phyloP scores from a whole-genome alignment of 164 flowering plant species.

The Piper longum region DNA sequence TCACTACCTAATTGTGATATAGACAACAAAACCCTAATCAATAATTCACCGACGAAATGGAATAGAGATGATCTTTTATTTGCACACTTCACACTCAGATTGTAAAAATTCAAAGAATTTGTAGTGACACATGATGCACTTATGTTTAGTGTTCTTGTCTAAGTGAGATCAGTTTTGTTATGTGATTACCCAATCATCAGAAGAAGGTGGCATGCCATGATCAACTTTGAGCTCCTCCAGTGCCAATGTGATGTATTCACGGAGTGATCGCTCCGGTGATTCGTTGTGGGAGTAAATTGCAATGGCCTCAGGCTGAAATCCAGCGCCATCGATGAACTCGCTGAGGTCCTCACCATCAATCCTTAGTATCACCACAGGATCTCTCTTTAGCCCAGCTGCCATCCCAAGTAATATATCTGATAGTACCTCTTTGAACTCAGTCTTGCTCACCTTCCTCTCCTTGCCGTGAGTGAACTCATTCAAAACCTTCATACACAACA shows the following conservation, averaged over 20 bases:
- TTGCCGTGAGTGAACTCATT: conserved; percentile 72
- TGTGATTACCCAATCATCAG: conserved; percentile 72
- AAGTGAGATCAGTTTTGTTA: too few species aligned
- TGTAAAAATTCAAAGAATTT: too few species aligned
- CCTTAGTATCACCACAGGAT: conserved; percentile 83
- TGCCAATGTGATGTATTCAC: conserved; percentile 38
- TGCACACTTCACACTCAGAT: too few species aligned
- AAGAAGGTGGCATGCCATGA: conserved; percentile 84
- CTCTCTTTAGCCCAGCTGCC: conserved; percentile 88
- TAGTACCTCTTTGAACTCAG: conserved; percentile 58
- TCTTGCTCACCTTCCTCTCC: conserved; percentile 59
- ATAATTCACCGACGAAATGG: too few species aligned
- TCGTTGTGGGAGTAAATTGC: conserved; percentile 42
- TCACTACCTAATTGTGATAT: conserved; percentile 35
- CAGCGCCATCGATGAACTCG: conserved; percentile 50
- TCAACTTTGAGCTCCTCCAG: conserved; percentile 59
- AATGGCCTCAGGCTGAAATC: conserved; percentile 47
- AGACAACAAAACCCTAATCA: background rate
- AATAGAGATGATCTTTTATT: too few species aligned
- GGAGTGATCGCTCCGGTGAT: conserved; percentile 23
- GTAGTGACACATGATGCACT: too few species aligned
- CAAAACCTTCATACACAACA: conserved; percentile 40
- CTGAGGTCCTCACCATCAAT: conserved; percentile 84
- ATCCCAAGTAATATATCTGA: conserved; percentile 75
- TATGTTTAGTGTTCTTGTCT: too few species aligned